Evolutionary conservation across 805 yeast species (phyloP), one percentile per base, ranked within the genome.

Genomic region (Clavispora phyllophila): DNA sequence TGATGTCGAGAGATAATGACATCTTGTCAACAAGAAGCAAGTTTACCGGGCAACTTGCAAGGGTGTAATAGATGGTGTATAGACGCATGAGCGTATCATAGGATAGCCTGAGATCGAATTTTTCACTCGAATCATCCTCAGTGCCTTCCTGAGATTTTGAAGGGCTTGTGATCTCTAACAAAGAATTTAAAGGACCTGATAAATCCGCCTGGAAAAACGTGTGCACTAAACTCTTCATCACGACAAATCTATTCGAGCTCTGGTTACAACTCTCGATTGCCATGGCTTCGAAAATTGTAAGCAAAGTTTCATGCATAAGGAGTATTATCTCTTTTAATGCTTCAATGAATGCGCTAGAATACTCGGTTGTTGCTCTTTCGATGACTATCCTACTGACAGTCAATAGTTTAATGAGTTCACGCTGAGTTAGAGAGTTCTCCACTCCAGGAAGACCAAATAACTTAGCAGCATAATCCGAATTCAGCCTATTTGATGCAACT

Each of bases 1-100:
- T 59, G 27, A 63, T 61, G 45, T 63, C 68, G 13, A 58, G 53
- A 2, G 65, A 57, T n/a, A 53, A 39, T 1, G 55, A 40, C 4
- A 44, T 44, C 25, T 52, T 44, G 22, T 51, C 51, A 12, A 46
- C 54, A 0, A 59, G 56, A 13, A 62, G 40, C 19, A 58, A 49
- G 13, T 37, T 38, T 4, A 45, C 32, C 9, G 68, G 68, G 24
- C 60, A 45, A 24, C 50, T 50, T 3, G 62, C 53, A 15, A 66
- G 53, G 2, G 59, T 42, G 2, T 59, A 57, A 24, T 60, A 36
- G 9, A 66, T 48, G 6, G 50, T 47, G 40, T 57, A 60, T 2
- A 66, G 25, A 28, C 56, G 57, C 40, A 59, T 51, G 17, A 57
- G 45, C 1, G 63, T 59, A 23, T 61, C 65, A 14, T 57, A 50